phyloP scores from a whole-genome alignment of 2,329 filamentous ascomycete species.

The Epichloe hybrida region DNA sequence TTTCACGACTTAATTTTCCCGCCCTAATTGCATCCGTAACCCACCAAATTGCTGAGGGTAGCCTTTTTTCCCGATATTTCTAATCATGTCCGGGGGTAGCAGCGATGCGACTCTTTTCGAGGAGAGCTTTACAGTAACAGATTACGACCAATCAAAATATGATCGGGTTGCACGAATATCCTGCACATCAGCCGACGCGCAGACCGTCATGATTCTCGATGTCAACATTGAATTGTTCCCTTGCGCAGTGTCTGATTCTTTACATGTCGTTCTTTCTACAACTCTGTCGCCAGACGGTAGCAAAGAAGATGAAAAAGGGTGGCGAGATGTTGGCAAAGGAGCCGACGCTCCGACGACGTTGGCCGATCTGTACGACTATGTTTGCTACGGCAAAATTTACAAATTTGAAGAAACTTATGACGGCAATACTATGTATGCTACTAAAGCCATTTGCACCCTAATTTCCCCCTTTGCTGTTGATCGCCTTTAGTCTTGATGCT shows the following conservation, averaged over 20 bases:
- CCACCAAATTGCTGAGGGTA: background rate
- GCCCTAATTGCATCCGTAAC: background rate
- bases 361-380: conserved; percentile 76
- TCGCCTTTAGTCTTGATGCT: background rate
- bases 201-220: conserved; percentile 71
- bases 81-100: conserved; percentile 28
- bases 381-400: conserved; percentile 81
- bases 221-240: conserved; percentile 91
- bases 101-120: conserved; percentile 89
- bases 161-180: conserved; percentile 83
- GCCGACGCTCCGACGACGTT: conserved; percentile 43
- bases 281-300: conserved; percentile 77
- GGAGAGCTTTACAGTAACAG: conserved; percentile 73
- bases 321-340: conserved; percentile 57
- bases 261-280: conserved; percentile 72
- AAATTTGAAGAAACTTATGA: conserved; percentile 70
- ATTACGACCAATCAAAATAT: conserved; percentile 76
- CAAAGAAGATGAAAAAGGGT: conserved; percentile 64
- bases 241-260: conserved; percentile 55
- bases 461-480: background rate
- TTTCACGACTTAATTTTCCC: background rate
- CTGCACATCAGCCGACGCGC: conserved; percentile 60
- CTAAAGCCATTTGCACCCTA: background rate
- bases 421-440: conserved; percentile 63
- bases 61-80: background rate